Percentiles rank a stretch among this genome's conserved stretches.
Conservation (phyloP, 441 rosid genomes). For the Rhodomyrtus psidioides region DNA sequence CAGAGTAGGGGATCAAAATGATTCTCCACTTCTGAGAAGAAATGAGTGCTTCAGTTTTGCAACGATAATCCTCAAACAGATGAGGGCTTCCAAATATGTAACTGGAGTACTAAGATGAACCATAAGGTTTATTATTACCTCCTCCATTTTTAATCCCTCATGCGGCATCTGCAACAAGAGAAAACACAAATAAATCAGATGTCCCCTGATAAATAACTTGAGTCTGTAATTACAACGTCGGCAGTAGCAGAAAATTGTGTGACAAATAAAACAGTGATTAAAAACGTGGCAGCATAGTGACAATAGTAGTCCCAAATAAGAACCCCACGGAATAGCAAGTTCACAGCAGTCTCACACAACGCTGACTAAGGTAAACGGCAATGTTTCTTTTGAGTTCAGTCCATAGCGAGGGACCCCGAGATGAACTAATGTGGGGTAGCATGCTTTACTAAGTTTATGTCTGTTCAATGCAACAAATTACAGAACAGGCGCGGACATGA, state of each 20-base stretch:
- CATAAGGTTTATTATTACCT: conserved; percentile 31
- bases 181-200: neutral
- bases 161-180: conserved; percentile 47
- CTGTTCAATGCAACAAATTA: neutral
- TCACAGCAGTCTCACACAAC: neutral
- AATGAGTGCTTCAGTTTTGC: neutral
- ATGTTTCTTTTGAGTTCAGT: neutral
- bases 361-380: neutral
- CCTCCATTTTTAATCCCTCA: conserved; percentile 54
- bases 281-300: neutral
- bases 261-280: neutral
- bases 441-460: neutral
- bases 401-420: neutral
- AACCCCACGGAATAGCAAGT: neutral
- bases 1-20: neutral
- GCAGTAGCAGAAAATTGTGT: neutral
- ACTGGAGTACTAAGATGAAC: neutral
- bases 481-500: neutral
- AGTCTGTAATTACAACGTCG: neutral
- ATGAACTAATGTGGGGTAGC: neutral
- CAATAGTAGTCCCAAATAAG: neutral
- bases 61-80: neutral
- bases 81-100: neutral
- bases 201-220: neutral
- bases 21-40: neutral